Conservation (phyloP, 1,284 basidiomycete species). For the Ceratobasidium sp. region DNA sequence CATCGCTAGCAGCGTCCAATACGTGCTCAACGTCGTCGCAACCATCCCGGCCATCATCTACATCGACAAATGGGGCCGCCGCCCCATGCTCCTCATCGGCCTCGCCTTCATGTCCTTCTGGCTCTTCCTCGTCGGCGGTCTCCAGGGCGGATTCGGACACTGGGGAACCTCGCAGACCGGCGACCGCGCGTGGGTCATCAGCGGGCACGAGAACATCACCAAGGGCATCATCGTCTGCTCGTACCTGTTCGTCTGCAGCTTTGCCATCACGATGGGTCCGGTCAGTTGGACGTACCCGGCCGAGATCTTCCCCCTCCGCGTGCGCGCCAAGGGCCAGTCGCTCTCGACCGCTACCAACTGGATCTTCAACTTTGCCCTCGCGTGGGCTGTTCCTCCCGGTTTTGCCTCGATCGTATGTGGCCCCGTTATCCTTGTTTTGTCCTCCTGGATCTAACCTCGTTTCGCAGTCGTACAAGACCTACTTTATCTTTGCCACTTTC, state of each 20-base stretch:
- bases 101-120: slow-evolving; percentile 73
- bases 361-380: slow-evolving; percentile 75
- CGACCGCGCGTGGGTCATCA: slow-evolving; percentile 67
- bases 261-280: slow-evolving; percentile 80
- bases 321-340: slow-evolving; percentile 78
- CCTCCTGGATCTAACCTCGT: slow-evolving; percentile 1
- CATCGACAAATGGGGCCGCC: slow-evolving; percentile 73
- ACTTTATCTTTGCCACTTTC: slow-evolving; percentile 82
- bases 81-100: slow-evolving; percentile 71
- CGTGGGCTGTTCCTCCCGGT: slow-evolving; percentile 68
- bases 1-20: slow-evolving; percentile 81
- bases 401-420: slow-evolving; percentile 64
- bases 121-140: slow-evolving; percentile 78
- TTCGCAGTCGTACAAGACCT: slow-evolving; percentile 56
- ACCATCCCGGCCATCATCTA: slow-evolving; percentile 78
- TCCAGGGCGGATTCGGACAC: slow-evolving; percentile 72
- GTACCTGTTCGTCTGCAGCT: slow-evolving; percentile 77
- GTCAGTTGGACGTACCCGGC: slow-evolving; percentile 59
- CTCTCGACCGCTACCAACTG: slow-evolving; percentile 71
- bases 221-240: slow-evolving; percentile 79
- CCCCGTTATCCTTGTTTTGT: slow-evolving; percentile 42
- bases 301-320: slow-evolving; percentile 73
- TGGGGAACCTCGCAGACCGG: slow-evolving; percentile 63
- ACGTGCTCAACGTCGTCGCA: slow-evolving; percentile 76
- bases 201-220: slow-evolving; percentile 65